Percentiles rank a stretch among this genome's conserved stretches.
phyloP scores from a whole-genome alignment of 352 stramenopile genomes.

The Peronospora belbahrii region DNA sequence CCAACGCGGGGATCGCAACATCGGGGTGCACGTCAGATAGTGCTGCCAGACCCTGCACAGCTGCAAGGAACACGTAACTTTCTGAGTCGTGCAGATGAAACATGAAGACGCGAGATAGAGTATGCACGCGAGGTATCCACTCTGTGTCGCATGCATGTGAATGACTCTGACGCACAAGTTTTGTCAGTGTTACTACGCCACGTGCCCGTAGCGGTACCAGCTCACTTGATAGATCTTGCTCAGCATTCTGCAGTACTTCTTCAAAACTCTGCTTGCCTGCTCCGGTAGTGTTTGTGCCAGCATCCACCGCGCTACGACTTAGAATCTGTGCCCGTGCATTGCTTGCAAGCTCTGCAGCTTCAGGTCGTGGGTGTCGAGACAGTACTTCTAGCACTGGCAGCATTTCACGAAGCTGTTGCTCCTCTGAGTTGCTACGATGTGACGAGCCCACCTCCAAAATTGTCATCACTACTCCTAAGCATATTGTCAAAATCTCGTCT shows the following conservation, averaged over 20 bases:
- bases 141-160: constrained; percentile 27
- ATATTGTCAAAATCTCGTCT: constrained; percentile 72
- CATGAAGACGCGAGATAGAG: constrained; percentile 53
- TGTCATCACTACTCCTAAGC: constrained; percentile 65
- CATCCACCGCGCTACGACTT: constrained; percentile 22
- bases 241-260: constrained; percentile 38
- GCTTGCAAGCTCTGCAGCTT: constrained; percentile 67
- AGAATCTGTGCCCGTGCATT: constrained; percentile 62
- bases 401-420: constrained; percentile 49
- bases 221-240: constrained; percentile 51
- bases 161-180: constrained; percentile 59
- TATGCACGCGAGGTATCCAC: constrained; percentile 45
- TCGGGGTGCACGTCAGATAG: constrained; percentile 53
- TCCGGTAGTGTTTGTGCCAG: neutral
- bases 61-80: constrained; percentile 82
- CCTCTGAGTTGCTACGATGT: constrained; percentile 39
- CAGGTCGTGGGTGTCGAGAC: constrained; percentile 40
- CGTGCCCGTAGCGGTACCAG: constrained; percentile 67
- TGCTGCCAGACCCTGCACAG: constrained; percentile 60
- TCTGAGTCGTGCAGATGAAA: constrained; percentile 56
- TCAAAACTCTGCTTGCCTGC: constrained; percentile 40
- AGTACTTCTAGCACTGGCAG: constrained; percentile 55
- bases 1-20: constrained; percentile 60
- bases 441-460: constrained; percentile 64
- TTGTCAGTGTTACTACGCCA: constrained; percentile 66